Evolutionary conservation across 2,329 filamentous ascomycete species (phyloP).

Genomic region (Neopestalotiopsis sp.): DNA sequence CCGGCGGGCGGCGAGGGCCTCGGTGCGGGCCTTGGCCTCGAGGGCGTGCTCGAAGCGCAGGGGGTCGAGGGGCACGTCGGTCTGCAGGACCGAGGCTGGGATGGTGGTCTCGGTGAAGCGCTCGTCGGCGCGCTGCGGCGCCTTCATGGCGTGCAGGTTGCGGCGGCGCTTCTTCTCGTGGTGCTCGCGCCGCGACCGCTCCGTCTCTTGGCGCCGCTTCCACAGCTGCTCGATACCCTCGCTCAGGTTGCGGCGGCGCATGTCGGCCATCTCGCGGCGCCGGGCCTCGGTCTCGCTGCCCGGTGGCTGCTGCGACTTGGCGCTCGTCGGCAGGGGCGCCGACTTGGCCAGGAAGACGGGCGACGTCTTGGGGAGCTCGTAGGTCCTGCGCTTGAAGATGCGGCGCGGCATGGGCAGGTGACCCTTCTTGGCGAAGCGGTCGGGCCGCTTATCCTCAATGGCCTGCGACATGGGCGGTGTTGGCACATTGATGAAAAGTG

Average conservation of each 20-base stretch:
- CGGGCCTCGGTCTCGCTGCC: constrained; percentile 55
- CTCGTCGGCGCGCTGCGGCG: constrained; percentile 78
- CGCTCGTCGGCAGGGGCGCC: constrained; percentile 58
- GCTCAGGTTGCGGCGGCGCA: constrained; percentile 73
- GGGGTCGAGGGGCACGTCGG: constrained; percentile 65
- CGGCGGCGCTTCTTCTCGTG: constrained; percentile 53
- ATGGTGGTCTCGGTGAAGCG: constrained; percentile 75
- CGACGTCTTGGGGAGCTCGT: constrained; percentile 62
- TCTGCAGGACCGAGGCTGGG: constrained; percentile 56
- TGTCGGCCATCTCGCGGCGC: constrained; percentile 75
- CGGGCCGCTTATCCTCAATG: constrained; percentile 43
- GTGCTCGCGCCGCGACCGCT: constrained; percentile 40
- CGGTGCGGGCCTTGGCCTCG: constrained; percentile 45
- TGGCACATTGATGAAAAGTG: constrained; percentile 84
- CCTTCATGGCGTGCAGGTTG: constrained; percentile 56
- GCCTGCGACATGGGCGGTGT: constrained; percentile 73
- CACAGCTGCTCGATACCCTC: constrained; percentile 75
- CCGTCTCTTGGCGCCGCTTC: constrained; percentile 61
- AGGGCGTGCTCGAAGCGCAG: constrained; percentile 61
- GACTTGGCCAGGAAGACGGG: constrained; percentile 65
- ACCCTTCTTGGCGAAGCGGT: constrained; percentile 65
- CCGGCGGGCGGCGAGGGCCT: constrained; percentile 54
- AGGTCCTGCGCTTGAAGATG: constrained; percentile 69
- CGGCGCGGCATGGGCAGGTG: constrained; percentile 83
- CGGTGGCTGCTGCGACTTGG: constrained; percentile 41